Conservation (phyloP, 192 early-diverging fungal genomes). For the Cladochytrium replicatum region DNA sequence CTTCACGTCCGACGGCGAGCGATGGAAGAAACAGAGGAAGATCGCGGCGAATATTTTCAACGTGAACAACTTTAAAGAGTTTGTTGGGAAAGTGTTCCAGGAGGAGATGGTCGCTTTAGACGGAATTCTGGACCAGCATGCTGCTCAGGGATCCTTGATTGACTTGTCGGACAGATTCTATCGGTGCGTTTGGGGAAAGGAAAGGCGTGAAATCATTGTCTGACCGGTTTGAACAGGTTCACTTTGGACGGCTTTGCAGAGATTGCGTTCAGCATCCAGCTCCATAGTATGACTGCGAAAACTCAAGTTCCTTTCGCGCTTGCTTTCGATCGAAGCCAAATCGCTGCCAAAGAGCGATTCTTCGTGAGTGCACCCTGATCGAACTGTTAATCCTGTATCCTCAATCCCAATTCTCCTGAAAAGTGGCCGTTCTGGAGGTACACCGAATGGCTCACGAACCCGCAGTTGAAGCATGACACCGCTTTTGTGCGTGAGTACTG, state of each 20-base stretch:
- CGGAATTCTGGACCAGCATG: constrained; percentile 6
- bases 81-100: constrained; percentile 19
- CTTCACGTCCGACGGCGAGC: constrained; percentile 59
- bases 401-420: too few species aligned
- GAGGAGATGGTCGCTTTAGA: constrained; percentile 17
- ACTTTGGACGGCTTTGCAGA: constrained; percentile 24
- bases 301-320: constrained; percentile 13
- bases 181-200: constrained; percentile 15
- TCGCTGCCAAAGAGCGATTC: constrained; percentile 6
- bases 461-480: neutral
- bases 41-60: constrained; percentile 33
- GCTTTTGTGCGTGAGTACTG: constrained; percentile 9
- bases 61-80: constrained; percentile 27
- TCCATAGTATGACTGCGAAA: constrained; percentile 4
- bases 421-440: constrained; percentile 12
- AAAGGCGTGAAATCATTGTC: constrained; percentile 5
- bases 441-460: constrained; percentile 6
- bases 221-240: constrained; percentile 12
- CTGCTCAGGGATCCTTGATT: constrained; percentile 3
- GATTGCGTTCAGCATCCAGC: constrained; percentile 22
- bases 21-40: constrained; percentile 55
- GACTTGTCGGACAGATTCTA: constrained; percentile 28
- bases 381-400: too few species aligned
- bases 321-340: constrained; percentile 25
- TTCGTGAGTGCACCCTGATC: too few species aligned